Evolutionary conservation across 2,329 filamentous ascomycete genomes (phyloP).

Genomic region (Helotiales sp.): DNA sequence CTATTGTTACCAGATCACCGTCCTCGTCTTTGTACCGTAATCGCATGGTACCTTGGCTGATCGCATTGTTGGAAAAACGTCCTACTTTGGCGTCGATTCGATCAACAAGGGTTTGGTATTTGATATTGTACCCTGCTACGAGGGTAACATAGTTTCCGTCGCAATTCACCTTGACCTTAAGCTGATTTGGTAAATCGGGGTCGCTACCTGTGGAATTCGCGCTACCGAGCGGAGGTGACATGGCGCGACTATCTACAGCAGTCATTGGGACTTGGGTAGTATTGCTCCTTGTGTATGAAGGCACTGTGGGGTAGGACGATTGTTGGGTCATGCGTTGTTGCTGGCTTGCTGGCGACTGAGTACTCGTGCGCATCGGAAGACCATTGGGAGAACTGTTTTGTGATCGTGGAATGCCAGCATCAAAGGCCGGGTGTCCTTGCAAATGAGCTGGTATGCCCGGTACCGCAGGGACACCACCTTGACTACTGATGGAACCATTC

Average conservation of each 20-base stretch:
- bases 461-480: conserved; percentile 62
- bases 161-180: conserved; percentile 95
- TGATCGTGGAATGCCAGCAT: conserved; percentile 70
- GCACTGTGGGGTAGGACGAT: conserved; percentile 36
- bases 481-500: conserved; percentile 48
- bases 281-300: conserved; percentile 36
- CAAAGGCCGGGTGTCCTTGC: conserved; percentile 50
- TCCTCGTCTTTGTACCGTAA: conserved; percentile 91
- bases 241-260: conserved; percentile 37
- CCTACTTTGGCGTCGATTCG: conserved; percentile 94
- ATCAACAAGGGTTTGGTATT: conserved; percentile 89
- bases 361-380: conserved; percentile 66
- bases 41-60: conserved; percentile 79
- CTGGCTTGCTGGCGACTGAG: conserved; percentile 69
- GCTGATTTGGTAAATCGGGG: conserved; percentile 64
- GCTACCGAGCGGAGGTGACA: conserved; percentile 45
- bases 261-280: conserved; percentile 31
- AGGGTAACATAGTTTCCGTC: conserved; percentile 90
- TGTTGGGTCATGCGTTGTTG: conserved; percentile 54
- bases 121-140: conserved; percentile 95
- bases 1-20: conserved; percentile 88
- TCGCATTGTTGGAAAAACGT: conserved; percentile 80
- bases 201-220: conserved; percentile 43
- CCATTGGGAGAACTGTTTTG: conserved; percentile 77
- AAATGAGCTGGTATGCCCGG: conserved; percentile 75